Evolutionary conservation across 1,139 yeast species (phyloP).

Genomic region (Zygosaccharomyces sapae): DNA sequence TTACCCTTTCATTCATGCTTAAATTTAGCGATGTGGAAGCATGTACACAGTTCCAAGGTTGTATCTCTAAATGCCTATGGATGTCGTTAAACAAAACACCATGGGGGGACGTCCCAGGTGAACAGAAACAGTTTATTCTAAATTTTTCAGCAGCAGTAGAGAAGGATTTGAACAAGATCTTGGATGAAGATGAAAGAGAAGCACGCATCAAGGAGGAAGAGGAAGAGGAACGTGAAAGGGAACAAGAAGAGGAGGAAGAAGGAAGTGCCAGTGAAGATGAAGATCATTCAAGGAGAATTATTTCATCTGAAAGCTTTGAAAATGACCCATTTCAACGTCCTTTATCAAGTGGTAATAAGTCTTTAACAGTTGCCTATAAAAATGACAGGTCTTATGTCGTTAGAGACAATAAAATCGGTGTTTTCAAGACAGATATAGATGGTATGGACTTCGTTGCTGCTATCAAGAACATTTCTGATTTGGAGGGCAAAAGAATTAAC

Average conservation of each 20-base stretch:
- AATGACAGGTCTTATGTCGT: constrained; percentile 74
- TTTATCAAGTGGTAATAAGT: constrained; percentile 43
- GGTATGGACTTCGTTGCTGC: constrained; percentile 57
- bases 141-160: constrained; percentile 44
- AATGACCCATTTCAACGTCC: constrained; percentile 25
- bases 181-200: constrained; percentile 31
- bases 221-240: constrained; percentile 18
- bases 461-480: constrained; percentile 54
- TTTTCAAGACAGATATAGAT: constrained; percentile 57
- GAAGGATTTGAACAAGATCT: constrained; percentile 33
- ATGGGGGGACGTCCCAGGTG: constrained; percentile 45
- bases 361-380: constrained; percentile 64
- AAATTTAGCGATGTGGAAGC: constrained; percentile 45
- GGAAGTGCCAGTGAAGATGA: constrained; percentile 30
- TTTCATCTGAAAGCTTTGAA: constrained; percentile 33
- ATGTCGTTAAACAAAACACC: constrained; percentile 51
- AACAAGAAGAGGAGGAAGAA: constrained; percentile 18
- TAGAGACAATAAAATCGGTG: constrained; percentile 76
- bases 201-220: constrained; percentile 25
- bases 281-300: constrained; percentile 17
- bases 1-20: constrained; percentile 58
- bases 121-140: constrained; percentile 48
- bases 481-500: constrained; percentile 47
- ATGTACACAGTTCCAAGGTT: constrained; percentile 50
- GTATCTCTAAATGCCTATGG: constrained; percentile 55